Conservation (phyloP, 2,329 filamentous ascomycete genomes). For the Magnaporthales sp. region DNA sequence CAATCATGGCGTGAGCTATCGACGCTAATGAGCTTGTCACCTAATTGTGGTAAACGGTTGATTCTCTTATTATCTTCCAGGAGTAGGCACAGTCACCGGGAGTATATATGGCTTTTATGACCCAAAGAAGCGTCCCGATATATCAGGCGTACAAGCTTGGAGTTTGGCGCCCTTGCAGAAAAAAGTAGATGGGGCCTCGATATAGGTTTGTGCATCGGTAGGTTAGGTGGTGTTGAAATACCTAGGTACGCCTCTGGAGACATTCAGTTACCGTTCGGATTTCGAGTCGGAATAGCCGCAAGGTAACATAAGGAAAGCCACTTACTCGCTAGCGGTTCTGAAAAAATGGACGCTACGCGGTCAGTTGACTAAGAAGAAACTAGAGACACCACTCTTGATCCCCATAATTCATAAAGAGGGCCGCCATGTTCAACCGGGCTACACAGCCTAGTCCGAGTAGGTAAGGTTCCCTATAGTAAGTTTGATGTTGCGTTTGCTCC, state of each 20-base stretch:
- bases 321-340: not conserved
- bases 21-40: not conserved
- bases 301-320: not conserved
- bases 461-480: too few relatives aligned
- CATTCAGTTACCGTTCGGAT: not conserved
- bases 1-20: not conserved
- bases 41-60: not conserved
- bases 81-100: not conserved
- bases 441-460: not conserved
- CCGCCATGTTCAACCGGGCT: not conserved
- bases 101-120: not conserved
- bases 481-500: too few relatives aligned
- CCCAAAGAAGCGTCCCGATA: not conserved
- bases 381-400: not conserved
- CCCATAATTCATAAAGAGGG: not conserved
- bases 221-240: too few relatives aligned
- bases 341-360: not conserved
- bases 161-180: not conserved
- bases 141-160: not conserved
- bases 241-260: not conserved
- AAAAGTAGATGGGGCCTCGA: not conserved
- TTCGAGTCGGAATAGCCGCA: not conserved
- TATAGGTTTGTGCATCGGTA: not conserved
- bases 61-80: not conserved
- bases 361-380: not conserved